These are phyloP conservation scores for maize (Zea mays) DNA, from an alignment of 176 grass and related monocot species.

Conservation along the genomic window DNA sequence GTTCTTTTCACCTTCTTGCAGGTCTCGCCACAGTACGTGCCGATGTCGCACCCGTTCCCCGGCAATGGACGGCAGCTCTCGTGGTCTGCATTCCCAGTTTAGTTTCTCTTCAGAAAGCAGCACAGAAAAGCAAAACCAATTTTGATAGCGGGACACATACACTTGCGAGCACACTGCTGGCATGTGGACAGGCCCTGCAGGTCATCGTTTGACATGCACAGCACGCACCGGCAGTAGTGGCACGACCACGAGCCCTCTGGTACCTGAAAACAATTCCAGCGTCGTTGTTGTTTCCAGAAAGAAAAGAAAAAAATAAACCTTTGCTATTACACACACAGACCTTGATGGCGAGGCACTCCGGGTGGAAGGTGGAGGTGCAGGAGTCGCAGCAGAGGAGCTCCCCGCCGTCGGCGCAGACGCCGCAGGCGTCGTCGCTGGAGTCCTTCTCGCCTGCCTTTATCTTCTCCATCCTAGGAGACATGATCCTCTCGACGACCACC, in stretches of 20 bases:
- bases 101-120: neutral
- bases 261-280: constrained; percentile 1
- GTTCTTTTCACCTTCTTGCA: constrained; percentile 63
- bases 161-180: constrained; percentile 58
- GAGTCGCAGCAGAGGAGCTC: constrained; percentile 73
- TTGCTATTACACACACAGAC: neutral
- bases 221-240: constrained; percentile 65
- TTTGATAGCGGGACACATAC: constrained; percentile 22
- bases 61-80: constrained; percentile 50
- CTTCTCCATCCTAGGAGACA: constrained; percentile 23
- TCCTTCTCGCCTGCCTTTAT: constrained; percentile 40
- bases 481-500: neutral
- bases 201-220: constrained; percentile 53
- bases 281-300: neutral
- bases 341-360: constrained; percentile 59
- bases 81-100: constrained; percentile 55
- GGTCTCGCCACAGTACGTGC: constrained; percentile 45
- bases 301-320: neutral
- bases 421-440: constrained; percentile 76
- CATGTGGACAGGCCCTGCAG: constrained; percentile 41
- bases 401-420: constrained; percentile 77
- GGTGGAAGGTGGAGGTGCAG: constrained; percentile 80
- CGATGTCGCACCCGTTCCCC: constrained; percentile 32
- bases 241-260: constrained; percentile 73
- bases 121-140: neutral